Percentiles rank a stretch among this genome's conserved stretches.
These are phyloP conservation scores for Penicillium atrosanguineum DNA, from an alignment of 495 filamentous ascomycete species.

Conservation along the genomic window DNA sequence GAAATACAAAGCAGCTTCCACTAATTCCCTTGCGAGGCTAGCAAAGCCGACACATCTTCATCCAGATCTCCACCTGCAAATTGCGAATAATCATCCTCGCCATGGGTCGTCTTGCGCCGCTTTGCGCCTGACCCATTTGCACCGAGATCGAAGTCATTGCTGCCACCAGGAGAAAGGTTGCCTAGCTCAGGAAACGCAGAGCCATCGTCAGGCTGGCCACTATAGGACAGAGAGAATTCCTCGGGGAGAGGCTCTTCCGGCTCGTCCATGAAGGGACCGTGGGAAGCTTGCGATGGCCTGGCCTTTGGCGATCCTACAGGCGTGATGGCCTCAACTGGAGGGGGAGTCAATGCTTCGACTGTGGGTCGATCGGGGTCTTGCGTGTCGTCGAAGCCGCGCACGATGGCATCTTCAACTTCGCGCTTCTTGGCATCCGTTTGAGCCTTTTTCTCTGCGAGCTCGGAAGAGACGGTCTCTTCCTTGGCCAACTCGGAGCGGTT, in stretches of 20 bases:
- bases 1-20: neutral
- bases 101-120: constrained; percentile 71
- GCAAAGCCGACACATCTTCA: constrained; percentile 77
- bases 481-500: constrained; percentile 65
- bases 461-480: constrained; percentile 62
- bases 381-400: constrained; percentile 63
- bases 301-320: constrained; percentile 45
- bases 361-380: constrained; percentile 65
- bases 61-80: constrained; percentile 71
- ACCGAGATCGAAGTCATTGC: constrained; percentile 32
- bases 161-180: constrained; percentile 40
- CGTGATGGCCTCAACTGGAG: constrained; percentile 53
- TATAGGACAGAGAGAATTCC: constrained; percentile 33
- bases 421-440: constrained; percentile 73
- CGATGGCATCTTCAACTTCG: constrained; percentile 85
- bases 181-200: constrained; percentile 50
- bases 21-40: constrained; percentile 53
- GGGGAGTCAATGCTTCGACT: constrained; percentile 81
- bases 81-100: constrained; percentile 66
- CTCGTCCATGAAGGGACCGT: constrained; percentile 22
- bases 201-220: constrained; percentile 33
- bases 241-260: constrained; percentile 23
- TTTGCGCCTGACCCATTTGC: constrained; percentile 52
- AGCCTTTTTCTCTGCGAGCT: constrained; percentile 57
- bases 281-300: constrained; percentile 22